Evolutionary conservation across 495 filamentous ascomycete genomes (phyloP), one percentile per base, ranked within the genome.

Genomic region (Penicillium cataractarum): DNA sequence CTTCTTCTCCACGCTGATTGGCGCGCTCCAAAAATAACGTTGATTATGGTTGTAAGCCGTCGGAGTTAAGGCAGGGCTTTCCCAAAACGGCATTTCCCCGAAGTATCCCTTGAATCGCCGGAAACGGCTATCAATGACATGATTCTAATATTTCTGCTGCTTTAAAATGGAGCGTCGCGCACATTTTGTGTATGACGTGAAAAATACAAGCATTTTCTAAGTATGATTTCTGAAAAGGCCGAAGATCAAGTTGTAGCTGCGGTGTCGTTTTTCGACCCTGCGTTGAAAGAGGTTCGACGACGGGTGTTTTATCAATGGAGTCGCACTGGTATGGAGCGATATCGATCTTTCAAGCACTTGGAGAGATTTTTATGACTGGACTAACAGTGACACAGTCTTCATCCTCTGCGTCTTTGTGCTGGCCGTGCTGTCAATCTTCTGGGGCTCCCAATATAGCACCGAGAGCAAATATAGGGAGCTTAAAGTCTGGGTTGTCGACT

Each of bases 401-500:
- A 82, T 85, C 19, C 78, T 89, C 17, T 78, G 74, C 44, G 27
- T 76, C 39, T 85, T 85, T 65, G 82, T 89, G 55, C 70, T 89
- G 15, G 67, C 31, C 17, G 78, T 88, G 27, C 67, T 90, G 4
- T 84, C 84, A 3, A 53, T 89, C 1, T 89, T 84, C 76, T 90
- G 88, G 87, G 86, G 76, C 0, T 82, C 81, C 5, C 77, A 88
- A 26, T 86, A 74, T 66, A 63, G 73, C 39, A 78, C 82, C 24
- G 76, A 85, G 48, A 50, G 76, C 24, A 86, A 84, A 21, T 65
- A 80, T 22, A 72, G 72, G 1, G 66, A 69, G 0, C 74, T 90
- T 15, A 77, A 73, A 4, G 78, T 90, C n/a, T 84, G 77, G 68
- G 82, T 90, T 0, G 87, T 90, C 50, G 86, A 90, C 66, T 89